Conservation (phyloP, 495 filamentous ascomycete species). For the Penicillium cinerascens region DNA sequence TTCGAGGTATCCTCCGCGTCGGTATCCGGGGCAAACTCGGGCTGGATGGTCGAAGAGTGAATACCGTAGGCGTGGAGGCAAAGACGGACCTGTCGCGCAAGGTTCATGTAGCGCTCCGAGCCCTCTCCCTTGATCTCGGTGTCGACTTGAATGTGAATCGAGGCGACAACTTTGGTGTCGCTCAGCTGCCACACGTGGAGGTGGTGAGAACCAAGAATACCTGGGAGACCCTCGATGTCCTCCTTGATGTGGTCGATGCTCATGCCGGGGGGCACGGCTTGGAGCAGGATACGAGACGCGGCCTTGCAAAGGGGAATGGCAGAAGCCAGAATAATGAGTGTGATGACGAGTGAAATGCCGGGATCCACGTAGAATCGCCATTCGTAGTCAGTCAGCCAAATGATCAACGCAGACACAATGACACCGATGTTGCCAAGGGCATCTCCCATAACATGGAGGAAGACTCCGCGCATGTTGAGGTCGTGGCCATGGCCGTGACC, state of each 20-base stretch:
- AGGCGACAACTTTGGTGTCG: slow-evolving; percentile 88
- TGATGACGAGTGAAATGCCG: slow-evolving; percentile 92
- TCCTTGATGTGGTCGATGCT: slow-evolving; percentile 85
- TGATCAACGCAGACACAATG: slow-evolving; percentile 85
- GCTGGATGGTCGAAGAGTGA: slow-evolving; percentile 97
- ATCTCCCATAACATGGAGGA: slow-evolving; percentile 94
- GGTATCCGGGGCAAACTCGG: slow-evolving; percentile 73
- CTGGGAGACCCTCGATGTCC: slow-evolving; percentile 80
- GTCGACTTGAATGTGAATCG: slow-evolving; percentile 84
- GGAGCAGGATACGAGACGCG: slow-evolving; percentile 88
- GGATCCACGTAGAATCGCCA: slow-evolving; percentile 84
- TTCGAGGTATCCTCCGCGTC: slow-evolving; percentile 48
- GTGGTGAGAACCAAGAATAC: slow-evolving; percentile 86
- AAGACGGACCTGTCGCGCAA: slow-evolving; percentile 71
- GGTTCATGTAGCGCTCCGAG: slow-evolving; percentile 80
- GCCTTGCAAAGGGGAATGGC: slow-evolving; percentile 91
- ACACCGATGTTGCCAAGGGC: slow-evolving; percentile 96
- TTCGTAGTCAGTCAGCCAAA: slow-evolving; percentile 74
- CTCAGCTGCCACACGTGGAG: slow-evolving; percentile 97
- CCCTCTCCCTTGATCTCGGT: slow-evolving; percentile 69
- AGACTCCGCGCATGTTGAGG: slow-evolving; percentile 96
- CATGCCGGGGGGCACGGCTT: slow-evolving; percentile 85
- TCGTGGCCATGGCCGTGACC: slow-evolving; percentile 74
- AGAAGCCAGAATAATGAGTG: slow-evolving; percentile 86
- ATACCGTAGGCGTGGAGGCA: slow-evolving; percentile 96